phyloP scores from a whole-genome alignment of 805 yeast genomes.

The Kodamaea fukazawae region DNA sequence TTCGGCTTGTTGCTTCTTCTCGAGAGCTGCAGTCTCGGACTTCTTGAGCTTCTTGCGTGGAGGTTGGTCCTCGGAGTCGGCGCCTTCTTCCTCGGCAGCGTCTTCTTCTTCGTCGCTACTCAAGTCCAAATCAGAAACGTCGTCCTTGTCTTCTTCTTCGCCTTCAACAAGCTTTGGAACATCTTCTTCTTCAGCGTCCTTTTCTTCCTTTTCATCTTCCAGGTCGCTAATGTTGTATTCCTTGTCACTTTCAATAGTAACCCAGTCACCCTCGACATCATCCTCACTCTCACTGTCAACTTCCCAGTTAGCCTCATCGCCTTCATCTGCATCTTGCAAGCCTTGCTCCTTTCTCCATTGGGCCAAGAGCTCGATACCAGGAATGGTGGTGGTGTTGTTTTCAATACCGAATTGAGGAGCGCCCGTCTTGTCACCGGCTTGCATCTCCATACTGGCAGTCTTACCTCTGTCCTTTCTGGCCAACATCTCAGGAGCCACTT shows the following conservation, averaged over 20 bases:
- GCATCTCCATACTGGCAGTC: constrained; percentile 78
- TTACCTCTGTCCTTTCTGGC: constrained; percentile 90
- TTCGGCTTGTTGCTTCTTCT: constrained; percentile 21
- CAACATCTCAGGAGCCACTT: constrained; percentile 95
- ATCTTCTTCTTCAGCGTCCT: constrained; percentile 16
- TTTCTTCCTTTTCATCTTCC: constrained; percentile 42
- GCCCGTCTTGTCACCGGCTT: constrained; percentile 48
- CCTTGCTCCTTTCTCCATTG: constrained; percentile 75
- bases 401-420: constrained; percentile 74
- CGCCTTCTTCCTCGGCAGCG: constrained; percentile 21
- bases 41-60: constrained; percentile 23
- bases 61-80: constrained; percentile 22
- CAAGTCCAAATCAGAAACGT: constrained; percentile 28
- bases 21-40: constrained; percentile 15
- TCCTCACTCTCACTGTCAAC: constrained; percentile 42
- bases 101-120: constrained; percentile 24
- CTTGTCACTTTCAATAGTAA: constrained; percentile 76
- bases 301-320: constrained; percentile 57
- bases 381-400: constrained; percentile 64
- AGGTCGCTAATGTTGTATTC: constrained; percentile 58
- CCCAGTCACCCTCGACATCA: constrained; percentile 90
- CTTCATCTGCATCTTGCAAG: constrained; percentile 42
- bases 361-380: constrained; percentile 86
- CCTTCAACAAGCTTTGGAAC: constrained; percentile 6
- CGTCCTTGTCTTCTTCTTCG: constrained; percentile 17